phyloP scores from a whole-genome alignment of 305 asterid genomes.

The Striga hermonthica region DNA sequence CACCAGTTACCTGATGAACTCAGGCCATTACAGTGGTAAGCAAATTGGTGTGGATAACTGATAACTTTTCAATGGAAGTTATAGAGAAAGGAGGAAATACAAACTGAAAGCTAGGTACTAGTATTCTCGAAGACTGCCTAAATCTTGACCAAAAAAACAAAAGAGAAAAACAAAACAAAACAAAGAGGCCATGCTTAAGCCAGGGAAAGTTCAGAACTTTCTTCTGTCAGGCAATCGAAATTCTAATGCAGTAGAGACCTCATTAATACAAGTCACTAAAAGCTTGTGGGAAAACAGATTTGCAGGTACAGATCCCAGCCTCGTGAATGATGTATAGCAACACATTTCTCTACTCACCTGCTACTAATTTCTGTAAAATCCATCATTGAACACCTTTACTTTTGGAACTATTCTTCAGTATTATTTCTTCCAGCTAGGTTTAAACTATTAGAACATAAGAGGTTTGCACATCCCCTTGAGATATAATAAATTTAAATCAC shows the following conservation, averaged over 20 bases:
- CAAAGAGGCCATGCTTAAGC: background rate
- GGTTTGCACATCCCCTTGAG: background rate
- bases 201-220: background rate
- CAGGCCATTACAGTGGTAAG: no score
- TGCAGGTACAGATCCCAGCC: no score
- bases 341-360: background rate
- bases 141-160: no score
- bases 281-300: no score
- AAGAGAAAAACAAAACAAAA: no score
- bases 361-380: background rate
- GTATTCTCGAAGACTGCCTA: background rate
- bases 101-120: background rate
- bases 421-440: background rate
- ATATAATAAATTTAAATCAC: no score
- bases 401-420: background rate
- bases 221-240: background rate
- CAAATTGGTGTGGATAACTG: no score
- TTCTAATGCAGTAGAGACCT: background rate
- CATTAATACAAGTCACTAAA: background rate
- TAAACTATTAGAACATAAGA: slow-evolving; percentile 8
- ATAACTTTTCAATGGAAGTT: background rate
- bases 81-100: slow-evolving; percentile 2
- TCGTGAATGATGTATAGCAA: no score
- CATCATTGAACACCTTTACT: background rate
- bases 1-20: no score